phyloP scores from a whole-genome alignment of 495 filamentous ascomycete species.

The Annulohypoxylon moriforme region DNA sequence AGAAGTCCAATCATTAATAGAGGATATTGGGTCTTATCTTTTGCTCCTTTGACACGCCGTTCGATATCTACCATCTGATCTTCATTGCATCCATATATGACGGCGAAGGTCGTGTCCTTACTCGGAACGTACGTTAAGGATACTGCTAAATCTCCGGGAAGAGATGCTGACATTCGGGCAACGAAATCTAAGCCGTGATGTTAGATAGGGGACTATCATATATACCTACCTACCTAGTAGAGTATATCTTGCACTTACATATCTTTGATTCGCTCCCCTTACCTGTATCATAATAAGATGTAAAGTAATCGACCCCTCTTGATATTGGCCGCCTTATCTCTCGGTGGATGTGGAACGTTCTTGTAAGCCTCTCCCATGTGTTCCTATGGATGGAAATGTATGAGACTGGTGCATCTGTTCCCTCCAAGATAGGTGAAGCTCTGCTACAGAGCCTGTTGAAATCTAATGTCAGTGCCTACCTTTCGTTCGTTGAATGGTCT shows the following conservation, averaged over 20 bases:
- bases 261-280: slow-evolving; percentile 4
- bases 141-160: slow-evolving; percentile 23
- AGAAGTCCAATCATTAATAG: slow-evolving; percentile 31
- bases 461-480: neutral
- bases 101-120: slow-evolving; percentile 24
- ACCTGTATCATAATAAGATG: slow-evolving; percentile 10
- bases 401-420: slow-evolving; percentile 23
- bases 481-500: neutral
- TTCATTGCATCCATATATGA: slow-evolving; percentile 35
- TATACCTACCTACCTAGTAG: no score
- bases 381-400: slow-evolving; percentile 25
- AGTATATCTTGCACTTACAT: no score
- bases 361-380: slow-evolving; percentile 32
- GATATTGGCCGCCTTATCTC: slow-evolving; percentile 26
- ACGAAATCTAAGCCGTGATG: slow-evolving; percentile 9
- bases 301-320: slow-evolving; percentile 18
- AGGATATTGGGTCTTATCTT: slow-evolving; percentile 22
- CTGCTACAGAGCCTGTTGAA: slow-evolving; percentile 24
- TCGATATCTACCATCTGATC: slow-evolving; percentile 20
- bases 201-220: neutral
- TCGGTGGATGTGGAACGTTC: slow-evolving; percentile 27
- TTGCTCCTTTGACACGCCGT: slow-evolving; percentile 7
- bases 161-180: slow-evolving; percentile 26
- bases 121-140: slow-evolving; percentile 34
- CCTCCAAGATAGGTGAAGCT: slow-evolving; percentile 27